Base-by-base conservation (phyloP, 805 yeast species). In the Nakazawaea pomicola region DNA sequence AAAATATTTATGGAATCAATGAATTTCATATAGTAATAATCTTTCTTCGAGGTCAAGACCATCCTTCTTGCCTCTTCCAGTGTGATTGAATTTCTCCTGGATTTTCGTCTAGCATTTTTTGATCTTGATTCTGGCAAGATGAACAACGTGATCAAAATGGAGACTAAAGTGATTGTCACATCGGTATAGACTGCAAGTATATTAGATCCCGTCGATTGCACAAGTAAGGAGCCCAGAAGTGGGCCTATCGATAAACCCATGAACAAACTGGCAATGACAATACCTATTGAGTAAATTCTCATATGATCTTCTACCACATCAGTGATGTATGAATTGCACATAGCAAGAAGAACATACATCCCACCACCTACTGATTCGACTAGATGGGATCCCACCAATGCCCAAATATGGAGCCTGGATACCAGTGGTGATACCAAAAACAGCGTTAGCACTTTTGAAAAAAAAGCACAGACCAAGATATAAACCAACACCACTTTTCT, bases 211-310 rank as follows among this genome's bases (percentile, higher is more conserved):
- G 60, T 40, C 0, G 41, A 5, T 21, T 56, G 57, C 3, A 67
- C 50, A 1, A 65, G 35, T 0, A 63, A 24, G 25, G 80, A 74
- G 3, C 86, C 80, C 1, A 72, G 40, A 29, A 80, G 46, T 0
- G 95, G 93, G 1, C 91, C 93, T 7, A 72, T 10, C 1, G 82
- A 81, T 48, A 78, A 52, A 0, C 89, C 84, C 3, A 71, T 64
- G 51, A 74, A 80, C 37, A 83, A 58, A 14, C 74, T 59, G 9
- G 90, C 85, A 54, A 73, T 65, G 19, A 74, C 62, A 21, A 76
- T 61, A 10, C 90, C 86, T 48, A 85, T 63, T 16, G 72, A 65
- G 40, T 73, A 68, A 18, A 77, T 71, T 46, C 95, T 63, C 41
- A 74, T 67, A 25, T 65, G 68, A 1, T 85, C 72, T 16, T 78